Conservation (phyloP, 345 rosid genomes). For the Psidium friedrichsthalianum region DNA sequence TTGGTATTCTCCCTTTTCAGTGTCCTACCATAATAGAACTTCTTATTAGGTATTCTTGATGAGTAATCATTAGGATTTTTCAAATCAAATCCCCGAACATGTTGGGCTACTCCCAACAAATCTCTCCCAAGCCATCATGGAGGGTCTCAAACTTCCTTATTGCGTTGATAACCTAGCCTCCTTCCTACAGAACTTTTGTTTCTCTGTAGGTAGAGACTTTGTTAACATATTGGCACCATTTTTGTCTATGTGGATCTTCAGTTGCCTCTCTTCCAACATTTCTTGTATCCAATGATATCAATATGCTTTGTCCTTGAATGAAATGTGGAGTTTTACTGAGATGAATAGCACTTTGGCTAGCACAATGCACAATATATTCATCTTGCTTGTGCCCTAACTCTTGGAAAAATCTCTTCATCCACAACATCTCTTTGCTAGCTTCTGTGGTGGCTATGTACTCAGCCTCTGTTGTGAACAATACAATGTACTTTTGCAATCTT, state of each 20-base stretch:
- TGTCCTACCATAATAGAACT: too few species aligned
- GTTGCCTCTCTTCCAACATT: background rate
- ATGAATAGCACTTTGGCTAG: background rate
- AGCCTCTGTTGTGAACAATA: background rate
- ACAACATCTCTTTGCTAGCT: background rate
- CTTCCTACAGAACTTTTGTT: too few species aligned
- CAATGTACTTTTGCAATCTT: background rate
- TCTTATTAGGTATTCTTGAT: conserved; percentile 4
- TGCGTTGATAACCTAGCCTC: too few species aligned
- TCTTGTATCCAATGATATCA: background rate
- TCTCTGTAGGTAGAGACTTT: background rate
- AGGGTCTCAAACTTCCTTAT: too few species aligned
- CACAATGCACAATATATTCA: background rate
- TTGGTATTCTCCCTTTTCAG: too few species aligned
- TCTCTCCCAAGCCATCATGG: too few species aligned
- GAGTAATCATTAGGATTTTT: background rate
- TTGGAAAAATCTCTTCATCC: background rate
- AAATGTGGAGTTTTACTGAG: background rate
- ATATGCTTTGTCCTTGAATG: background rate
- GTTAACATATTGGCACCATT: background rate
- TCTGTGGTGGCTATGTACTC: background rate
- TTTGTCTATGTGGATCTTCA: background rate
- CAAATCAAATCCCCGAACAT: too few species aligned
- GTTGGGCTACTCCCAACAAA: background rate
- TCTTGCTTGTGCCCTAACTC: background rate